phyloP scores from a whole-genome alignment of 106 monocot genomes.

The Dioscorea zingiberensis region DNA sequence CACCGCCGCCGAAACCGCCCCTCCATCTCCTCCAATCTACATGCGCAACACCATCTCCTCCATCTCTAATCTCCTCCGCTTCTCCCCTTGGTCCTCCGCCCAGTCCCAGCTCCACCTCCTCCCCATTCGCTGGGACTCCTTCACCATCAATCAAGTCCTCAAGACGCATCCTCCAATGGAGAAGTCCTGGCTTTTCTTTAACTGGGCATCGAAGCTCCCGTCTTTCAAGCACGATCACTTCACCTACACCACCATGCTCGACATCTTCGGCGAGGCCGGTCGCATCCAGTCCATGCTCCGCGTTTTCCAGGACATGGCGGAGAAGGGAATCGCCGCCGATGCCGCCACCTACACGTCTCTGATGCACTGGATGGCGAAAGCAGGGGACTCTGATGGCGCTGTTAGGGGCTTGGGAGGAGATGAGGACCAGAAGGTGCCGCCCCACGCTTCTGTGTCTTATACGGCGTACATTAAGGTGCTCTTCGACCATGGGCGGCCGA shows the following conservation, averaged over 20 bases:
- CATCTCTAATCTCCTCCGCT: slow-evolving; percentile 53
- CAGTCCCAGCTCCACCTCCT: slow-evolving; percentile 24
- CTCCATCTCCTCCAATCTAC: slow-evolving; percentile 17
- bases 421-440: slow-evolving; percentile 28
- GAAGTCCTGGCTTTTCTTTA: slow-evolving; percentile 90
- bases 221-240: slow-evolving; percentile 80
- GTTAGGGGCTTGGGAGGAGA: slow-evolving; percentile 68
- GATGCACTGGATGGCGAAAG: slow-evolving; percentile 62
- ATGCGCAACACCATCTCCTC: slow-evolving; percentile 46
- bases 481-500: slow-evolving; percentile 41
- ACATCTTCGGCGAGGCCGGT: slow-evolving; percentile 87
- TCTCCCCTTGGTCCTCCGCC: slow-evolving; percentile 47
- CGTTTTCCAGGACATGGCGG: slow-evolving; percentile 50
- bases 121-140: slow-evolving; percentile 64
- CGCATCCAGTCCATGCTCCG: slow-evolving; percentile 50
- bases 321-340: slow-evolving; percentile 36
- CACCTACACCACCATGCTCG: slow-evolving; percentile 94
- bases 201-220: slow-evolving; percentile 37
- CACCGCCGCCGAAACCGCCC: not conserved
- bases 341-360: slow-evolving; percentile 51
- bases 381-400: slow-evolving; percentile 52
- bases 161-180: slow-evolving; percentile 85
- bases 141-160: slow-evolving; percentile 68
- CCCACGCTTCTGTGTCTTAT: slow-evolving; percentile 68
- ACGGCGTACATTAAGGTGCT: slow-evolving; percentile 71